Evolutionary conservation across 352 stramenopile species (phyloP).

Genomic region (Pythium oligandrum): DNA sequence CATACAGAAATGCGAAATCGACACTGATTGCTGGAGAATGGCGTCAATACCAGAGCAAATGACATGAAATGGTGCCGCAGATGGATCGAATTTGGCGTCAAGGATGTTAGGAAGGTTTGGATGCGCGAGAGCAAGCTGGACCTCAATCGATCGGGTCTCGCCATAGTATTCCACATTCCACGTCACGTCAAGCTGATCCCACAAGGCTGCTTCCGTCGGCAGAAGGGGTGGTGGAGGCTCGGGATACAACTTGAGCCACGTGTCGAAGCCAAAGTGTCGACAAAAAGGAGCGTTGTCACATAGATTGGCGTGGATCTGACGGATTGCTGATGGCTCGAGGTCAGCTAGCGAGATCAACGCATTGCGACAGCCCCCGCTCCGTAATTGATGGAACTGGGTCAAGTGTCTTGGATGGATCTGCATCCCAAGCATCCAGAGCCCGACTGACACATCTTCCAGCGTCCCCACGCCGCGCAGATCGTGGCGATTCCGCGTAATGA

Average conservation of each 20-base stretch:
- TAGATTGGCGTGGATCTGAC: conserved; percentile 41
- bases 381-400: conserved; percentile 33
- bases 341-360: conserved; percentile 41
- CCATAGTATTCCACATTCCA: conserved; percentile 6
- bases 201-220: neutral
- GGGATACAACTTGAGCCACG: conserved; percentile 26
- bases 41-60: too few species aligned
- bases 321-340: conserved; percentile 32
- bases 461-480: conserved; percentile 12
- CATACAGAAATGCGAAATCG: too few species aligned
- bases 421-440: conserved; percentile 45
- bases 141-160: neutral
- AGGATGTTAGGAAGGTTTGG: too few species aligned
- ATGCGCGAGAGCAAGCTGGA: neutral
- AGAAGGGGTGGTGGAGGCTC: neutral
- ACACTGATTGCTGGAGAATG: too few species aligned
- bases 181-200: neutral
- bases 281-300: conserved; percentile 24
- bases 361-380: conserved; percentile 24
- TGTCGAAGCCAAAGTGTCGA: conserved; percentile 27
- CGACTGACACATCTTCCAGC: conserved; percentile 56
- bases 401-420: conserved; percentile 41
- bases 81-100: too few species aligned
- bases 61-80: too few species aligned
- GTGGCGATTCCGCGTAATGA: conserved; percentile 17